Base-by-base conservation (phyloP, 2,329 filamentous ascomycete species). In the Zymoseptoria ardabiliae region DNA sequence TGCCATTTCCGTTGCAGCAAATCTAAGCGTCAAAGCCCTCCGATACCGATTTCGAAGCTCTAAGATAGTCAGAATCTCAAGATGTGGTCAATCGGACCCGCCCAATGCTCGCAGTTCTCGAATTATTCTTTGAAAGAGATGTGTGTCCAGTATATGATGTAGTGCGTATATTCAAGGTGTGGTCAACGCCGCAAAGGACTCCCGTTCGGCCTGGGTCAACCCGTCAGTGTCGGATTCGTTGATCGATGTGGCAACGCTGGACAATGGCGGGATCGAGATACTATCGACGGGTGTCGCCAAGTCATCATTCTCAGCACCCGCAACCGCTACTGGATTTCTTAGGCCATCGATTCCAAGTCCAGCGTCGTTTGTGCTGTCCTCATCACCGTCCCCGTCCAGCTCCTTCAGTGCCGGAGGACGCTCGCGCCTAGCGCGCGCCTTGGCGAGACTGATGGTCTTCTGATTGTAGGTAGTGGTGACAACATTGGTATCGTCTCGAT, bases 381-480 rank as follows among this genome's bases (percentile, higher is more conserved):
- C 60, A 71, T 62, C 28, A 71, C 67, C 55, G 72, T 60, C 52
- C 53, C 61, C 57, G 19, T 45, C 58, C 41, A 70, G 68, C 52
- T 78, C 88, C 87, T 94, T 93, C 58, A 97, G 79, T 1, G 91
- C 91, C 25, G 92, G 94, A 2, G 94, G 94, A 4, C 94, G 85
- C 71, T 96, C 91, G 58, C 89, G 89, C 86, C 95, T 90, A 63
- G 88, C 84, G 60, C 88, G 86, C 11, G 94, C 94, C 76, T 96
- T 96, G 58, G 87, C 84, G 6, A 99, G 83, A 23, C 89, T 94
- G 58, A 99, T 96, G 0, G 94, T 99, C 79, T 96, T 94, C 72
- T 97, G 92, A 72, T 96, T 93, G 76, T 97, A 97, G 3, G 91
- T 96, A 3, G 90, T 94, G 20, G 90, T 91, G 61, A 96, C 87